Evolutionary conservation across 2,329 filamentous ascomycete species (phyloP).

Genomic region (Cercospora nicotianae): DNA sequence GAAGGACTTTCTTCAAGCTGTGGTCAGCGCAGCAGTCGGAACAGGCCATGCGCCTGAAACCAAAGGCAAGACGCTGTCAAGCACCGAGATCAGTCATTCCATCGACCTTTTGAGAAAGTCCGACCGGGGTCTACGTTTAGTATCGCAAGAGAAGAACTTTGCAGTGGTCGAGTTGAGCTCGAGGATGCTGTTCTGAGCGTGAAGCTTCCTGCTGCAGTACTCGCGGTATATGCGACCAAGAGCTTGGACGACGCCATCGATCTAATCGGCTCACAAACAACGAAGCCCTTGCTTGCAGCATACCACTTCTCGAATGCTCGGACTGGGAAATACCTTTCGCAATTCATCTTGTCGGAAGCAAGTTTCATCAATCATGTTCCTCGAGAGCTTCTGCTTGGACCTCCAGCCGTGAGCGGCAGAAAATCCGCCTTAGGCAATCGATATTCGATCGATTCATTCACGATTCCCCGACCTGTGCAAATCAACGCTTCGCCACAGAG

Average conservation of each 20-base stretch:
- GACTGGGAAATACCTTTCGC: conserved; percentile 59
- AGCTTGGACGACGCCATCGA: conserved; percentile 59
- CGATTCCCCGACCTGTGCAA: conserved; percentile 47
- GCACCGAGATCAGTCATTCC: conserved; percentile 1
- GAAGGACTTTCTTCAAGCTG: conserved; percentile 55
- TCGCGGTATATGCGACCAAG: conserved; percentile 50
- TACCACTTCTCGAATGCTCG: conserved; percentile 55
- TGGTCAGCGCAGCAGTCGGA: conserved; percentile 35
- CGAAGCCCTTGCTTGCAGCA: conserved; percentile 42
- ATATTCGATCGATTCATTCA: conserved; percentile 50
- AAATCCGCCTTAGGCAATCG: conserved; percentile 36
- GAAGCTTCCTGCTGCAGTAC: conserved; percentile 47
- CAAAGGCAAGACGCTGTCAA: conserved; percentile 5
- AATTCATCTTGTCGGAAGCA: conserved; percentile 54
- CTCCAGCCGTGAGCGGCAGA: conserved; percentile 39
- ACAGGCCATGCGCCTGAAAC: neutral
- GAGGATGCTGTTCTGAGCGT: conserved; percentile 22
- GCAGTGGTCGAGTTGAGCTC: conserved; percentile 31
- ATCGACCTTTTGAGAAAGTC: conserved; percentile 16
- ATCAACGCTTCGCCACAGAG: conserved; percentile 23
- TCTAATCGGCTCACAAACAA: conserved; percentile 34
- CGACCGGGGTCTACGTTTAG: conserved; percentile 20
- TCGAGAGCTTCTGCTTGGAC: conserved; percentile 51
- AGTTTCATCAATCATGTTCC: conserved; percentile 62
- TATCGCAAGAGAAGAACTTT: conserved; percentile 28